Evolutionary conservation across 1,284 basidiomycete genomes (phyloP).

Genomic region (Heterobasidion annosum): DNA sequence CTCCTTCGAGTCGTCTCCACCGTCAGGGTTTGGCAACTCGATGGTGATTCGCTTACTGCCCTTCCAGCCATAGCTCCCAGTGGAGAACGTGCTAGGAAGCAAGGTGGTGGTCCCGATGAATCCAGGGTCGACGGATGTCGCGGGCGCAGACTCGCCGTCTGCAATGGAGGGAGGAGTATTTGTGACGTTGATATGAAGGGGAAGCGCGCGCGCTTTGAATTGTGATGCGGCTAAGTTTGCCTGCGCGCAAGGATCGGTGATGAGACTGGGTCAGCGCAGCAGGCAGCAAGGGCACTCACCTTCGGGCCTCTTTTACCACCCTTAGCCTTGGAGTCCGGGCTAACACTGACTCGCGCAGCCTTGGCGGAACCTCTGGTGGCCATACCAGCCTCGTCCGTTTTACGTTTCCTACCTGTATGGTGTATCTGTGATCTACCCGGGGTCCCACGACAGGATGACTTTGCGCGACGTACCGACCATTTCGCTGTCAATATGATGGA

Average conservation of each 20-base stretch:
- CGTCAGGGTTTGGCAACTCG: slow-evolving; percentile 46
- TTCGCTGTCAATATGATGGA: too few relatives aligned
- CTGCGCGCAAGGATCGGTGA: not conserved
- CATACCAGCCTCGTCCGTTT: slow-evolving; percentile 30
- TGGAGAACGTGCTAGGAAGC: slow-evolving; percentile 49
- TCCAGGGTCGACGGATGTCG: slow-evolving; percentile 43
- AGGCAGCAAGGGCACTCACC: slow-evolving; percentile 14
- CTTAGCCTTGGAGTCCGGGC: slow-evolving; percentile 1
- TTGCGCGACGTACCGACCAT: too few relatives aligned
- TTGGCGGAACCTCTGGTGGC: slow-evolving; percentile 37
- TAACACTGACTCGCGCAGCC: slow-evolving; percentile 20
- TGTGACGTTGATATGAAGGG: slow-evolving; percentile 60
- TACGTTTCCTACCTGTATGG: slow-evolving; percentile 34
- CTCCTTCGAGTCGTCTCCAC: slow-evolving; percentile 43
- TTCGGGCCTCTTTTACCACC: slow-evolving; percentile 12
- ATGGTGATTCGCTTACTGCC: slow-evolving; percentile 59
- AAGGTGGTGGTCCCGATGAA: slow-evolving; percentile 51
- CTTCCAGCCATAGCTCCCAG: slow-evolving; percentile 79
- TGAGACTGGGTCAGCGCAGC: not conserved
- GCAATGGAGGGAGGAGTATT: slow-evolving; percentile 49
- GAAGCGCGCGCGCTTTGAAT: slow-evolving; percentile 59
- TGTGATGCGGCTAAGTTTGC: slow-evolving; percentile 29
- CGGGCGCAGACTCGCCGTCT: slow-evolving; percentile 25
- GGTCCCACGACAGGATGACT: too few relatives aligned
- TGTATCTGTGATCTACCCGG: too few relatives aligned